Evolutionary conservation across 768 basidiomycete species (phyloP).

Genomic region (Xerocomus potaroensis): DNA sequence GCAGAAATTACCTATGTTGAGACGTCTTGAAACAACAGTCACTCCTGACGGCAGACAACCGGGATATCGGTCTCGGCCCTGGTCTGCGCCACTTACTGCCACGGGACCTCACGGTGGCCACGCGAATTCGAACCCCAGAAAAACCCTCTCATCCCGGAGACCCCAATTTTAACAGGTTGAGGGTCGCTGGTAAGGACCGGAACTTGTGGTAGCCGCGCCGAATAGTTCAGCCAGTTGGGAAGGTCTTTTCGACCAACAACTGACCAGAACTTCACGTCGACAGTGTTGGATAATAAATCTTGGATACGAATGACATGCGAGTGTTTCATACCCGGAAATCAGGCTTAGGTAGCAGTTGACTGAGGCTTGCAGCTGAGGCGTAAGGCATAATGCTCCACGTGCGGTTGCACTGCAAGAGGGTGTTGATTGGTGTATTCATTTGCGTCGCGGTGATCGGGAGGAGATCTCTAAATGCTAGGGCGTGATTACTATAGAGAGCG

Average conservation of each 20-base stretch:
- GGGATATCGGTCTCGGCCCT: constrained; percentile 23
- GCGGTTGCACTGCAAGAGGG: background rate
- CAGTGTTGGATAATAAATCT: constrained; percentile 22
- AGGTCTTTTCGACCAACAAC: constrained; percentile 6
- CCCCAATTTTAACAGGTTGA: constrained; percentile 1
- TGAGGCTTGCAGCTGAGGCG: constrained; percentile 1
- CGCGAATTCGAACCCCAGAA: constrained; percentile 17
- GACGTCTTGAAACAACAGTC: constrained; percentile 45
- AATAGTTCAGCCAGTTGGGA: constrained; percentile 13
- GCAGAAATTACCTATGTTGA: constrained; percentile 33
- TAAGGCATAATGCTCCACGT: constrained; percentile 5
- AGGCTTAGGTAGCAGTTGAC: constrained; percentile 4
- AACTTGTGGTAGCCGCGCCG: constrained; percentile 1
- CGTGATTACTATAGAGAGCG: background rate
- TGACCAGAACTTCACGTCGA: constrained; percentile 1
- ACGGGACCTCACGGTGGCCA: constrained; percentile 17
- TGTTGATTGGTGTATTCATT: constrained; percentile 3
- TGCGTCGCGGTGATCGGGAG: constrained; percentile 12
- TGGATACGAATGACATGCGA: constrained; percentile 11
- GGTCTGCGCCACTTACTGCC: constrained; percentile 24
- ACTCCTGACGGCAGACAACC: constrained; percentile 41
- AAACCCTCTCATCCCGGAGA: constrained; percentile 12
- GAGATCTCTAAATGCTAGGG: constrained; percentile 1
- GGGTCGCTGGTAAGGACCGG: constrained; percentile 2
- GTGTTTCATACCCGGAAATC: constrained; percentile 26